These are phyloP conservation scores for Macadamia integrifolia DNA, from an alignment of 164 flowering plant genomes.

Conservation along the genomic window DNA sequence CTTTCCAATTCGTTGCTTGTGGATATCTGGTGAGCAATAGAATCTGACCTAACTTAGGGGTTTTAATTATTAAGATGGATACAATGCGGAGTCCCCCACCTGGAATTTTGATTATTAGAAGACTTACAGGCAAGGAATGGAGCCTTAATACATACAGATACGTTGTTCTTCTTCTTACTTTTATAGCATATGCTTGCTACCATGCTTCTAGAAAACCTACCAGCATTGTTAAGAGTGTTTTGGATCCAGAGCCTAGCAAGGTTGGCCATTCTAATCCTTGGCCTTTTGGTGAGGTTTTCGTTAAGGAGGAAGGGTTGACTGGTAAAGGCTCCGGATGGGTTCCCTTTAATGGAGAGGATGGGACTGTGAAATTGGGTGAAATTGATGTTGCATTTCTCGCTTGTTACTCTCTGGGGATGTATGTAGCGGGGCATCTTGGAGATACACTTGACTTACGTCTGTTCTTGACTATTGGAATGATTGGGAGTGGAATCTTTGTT, in stretches of 20 bases:
- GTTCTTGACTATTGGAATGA: slow-evolving; percentile 77
- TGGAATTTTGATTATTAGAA: slow-evolving; percentile 47
- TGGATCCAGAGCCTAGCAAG: slow-evolving; percentile 45
- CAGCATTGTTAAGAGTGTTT: slow-evolving; percentile 20
- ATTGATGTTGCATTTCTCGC: too few species aligned
- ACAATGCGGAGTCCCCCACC: slow-evolving; percentile 41
- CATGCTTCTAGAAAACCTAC: slow-evolving; percentile 51
- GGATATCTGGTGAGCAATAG: too few species aligned
- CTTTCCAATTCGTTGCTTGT: too few species aligned
- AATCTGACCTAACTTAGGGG: too few species aligned
- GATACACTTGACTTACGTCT: slow-evolving; percentile 68
- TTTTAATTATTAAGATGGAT: neutral
- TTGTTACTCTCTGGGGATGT: slow-evolving; percentile 57
- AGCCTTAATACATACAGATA: slow-evolving; percentile 43
- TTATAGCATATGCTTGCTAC: slow-evolving; percentile 51
- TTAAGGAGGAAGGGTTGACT: slow-evolving; percentile 20
- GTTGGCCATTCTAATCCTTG: slow-evolving; percentile 24
- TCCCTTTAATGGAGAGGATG: slow-evolving; percentile 65
- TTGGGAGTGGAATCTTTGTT: slow-evolving; percentile 84
- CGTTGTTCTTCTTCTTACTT: slow-evolving; percentile 62
- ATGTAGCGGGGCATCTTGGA: slow-evolving; percentile 84
- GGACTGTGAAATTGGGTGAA: too few species aligned
- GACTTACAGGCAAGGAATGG: slow-evolving; percentile 48
- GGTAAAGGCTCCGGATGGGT: slow-evolving; percentile 52
- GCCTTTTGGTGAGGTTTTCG: slow-evolving; percentile 60